A percentile compares a stretch with the other conserved stretches of the same genome.
These are phyloP conservation scores for Castanea sativa DNA, from an alignment of 306 rosid species.

Conservation along the genomic window DNA sequence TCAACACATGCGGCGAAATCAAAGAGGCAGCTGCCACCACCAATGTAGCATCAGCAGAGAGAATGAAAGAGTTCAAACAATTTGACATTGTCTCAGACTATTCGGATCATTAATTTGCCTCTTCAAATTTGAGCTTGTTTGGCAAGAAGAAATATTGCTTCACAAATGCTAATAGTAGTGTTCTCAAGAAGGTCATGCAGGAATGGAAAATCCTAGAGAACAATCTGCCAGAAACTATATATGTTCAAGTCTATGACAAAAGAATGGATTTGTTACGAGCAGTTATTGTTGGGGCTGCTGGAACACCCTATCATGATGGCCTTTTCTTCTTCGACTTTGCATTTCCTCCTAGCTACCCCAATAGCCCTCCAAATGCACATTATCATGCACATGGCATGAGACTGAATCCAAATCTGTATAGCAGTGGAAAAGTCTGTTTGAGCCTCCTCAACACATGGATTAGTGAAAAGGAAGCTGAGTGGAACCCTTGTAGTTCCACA, in stretches of 20 bases:
- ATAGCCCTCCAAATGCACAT: not conserved
- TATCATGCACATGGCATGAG: not conserved
- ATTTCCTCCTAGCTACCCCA: not conserved
- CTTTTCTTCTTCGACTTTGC: not conserved
- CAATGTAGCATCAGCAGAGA: too few relatives aligned
- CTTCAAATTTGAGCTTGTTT: not conserved
- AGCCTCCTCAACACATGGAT: slow-evolving; percentile 8
- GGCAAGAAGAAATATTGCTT: not conserved
- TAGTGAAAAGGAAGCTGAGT: not conserved
- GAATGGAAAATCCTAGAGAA: not conserved
- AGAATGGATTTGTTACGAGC: not conserved
- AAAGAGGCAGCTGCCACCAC: too few relatives aligned
- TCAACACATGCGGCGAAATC: too few relatives aligned
- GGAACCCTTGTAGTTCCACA: not conserved
- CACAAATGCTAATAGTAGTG: not conserved
- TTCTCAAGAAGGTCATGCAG: not conserved
- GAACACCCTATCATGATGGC: slow-evolving; percentile 9
- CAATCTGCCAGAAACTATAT: not conserved
- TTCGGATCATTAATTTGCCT: not conserved
- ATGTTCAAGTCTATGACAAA: not conserved
- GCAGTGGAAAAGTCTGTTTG: not conserved
- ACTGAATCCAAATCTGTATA: not conserved
- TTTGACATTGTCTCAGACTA: not conserved
- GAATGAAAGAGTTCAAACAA: not conserved
- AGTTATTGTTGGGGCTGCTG: not conserved